A percentile compares a stretch with the other conserved stretches of the same genome.
These are phyloP conservation scores for Cystobasidiaceae sp. DNA, from an alignment of 1,284 basidiomycete genomes.

Conservation along the genomic window DNA sequence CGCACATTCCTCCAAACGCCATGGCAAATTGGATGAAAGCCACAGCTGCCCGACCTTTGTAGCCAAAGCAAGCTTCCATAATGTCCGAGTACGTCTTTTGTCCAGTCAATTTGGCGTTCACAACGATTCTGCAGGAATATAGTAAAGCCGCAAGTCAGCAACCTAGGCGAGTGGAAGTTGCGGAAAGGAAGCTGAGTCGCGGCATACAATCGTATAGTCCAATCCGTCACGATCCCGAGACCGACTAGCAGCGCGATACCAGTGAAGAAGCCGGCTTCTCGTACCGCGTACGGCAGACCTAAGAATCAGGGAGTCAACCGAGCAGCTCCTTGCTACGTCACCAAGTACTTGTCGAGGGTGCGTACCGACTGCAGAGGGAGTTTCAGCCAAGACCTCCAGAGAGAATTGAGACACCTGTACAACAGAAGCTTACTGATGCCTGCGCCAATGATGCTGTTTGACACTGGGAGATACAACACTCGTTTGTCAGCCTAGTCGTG, in stretches of 20 bases:
- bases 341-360: not conserved
- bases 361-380: slow-evolving; percentile 2
- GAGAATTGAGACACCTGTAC: no score
- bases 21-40: slow-evolving; percentile 98
- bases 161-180: no score
- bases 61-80: slow-evolving; percentile 91
- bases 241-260: slow-evolving; percentile 75
- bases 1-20: slow-evolving; percentile 95
- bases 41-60: slow-evolving; percentile 78
- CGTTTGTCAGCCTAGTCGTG: no score
- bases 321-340: no score
- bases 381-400: not conserved
- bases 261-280: slow-evolving; percentile 51
- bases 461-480: no score
- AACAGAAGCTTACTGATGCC: slow-evolving; percentile 31
- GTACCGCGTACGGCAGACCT: slow-evolving; percentile 65
- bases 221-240: slow-evolving; percentile 83
- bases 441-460: slow-evolving; percentile 18
- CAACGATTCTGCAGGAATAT: slow-evolving; percentile 40
- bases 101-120: slow-evolving; percentile 94
- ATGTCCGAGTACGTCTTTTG: slow-evolving; percentile 84
- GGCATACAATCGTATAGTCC: slow-evolving; percentile 79
- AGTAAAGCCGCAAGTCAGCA: not conserved
- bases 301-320: no score
- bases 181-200: no score